Evolutionary conservation across 2,329 filamentous ascomycete species (phyloP), one percentile per base, ranked within the genome.

Genomic region (Clonostachys sp.): DNA sequence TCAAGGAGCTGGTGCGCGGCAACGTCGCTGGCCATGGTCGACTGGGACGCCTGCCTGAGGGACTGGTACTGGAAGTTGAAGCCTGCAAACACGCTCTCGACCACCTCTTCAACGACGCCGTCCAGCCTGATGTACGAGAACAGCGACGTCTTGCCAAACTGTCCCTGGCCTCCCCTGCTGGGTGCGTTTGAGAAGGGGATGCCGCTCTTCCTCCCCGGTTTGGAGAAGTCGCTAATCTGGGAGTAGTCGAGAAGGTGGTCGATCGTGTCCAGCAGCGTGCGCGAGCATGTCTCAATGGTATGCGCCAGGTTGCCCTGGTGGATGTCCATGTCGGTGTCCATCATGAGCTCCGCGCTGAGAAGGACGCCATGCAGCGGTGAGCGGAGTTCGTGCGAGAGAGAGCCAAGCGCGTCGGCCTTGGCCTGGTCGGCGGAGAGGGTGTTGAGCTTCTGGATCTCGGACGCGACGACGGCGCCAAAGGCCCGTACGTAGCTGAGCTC

Each of bases 281-380:
- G 68, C 1, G 72, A 72, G 17, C 74, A 80, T 2, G 67, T 71
- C 45, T 78, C 70, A 40, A 81, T 74, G 1, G 73, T 75, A 30
- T 71, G 65, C 0, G 76, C 57, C 12, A 75, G 65, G n/a, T 73
- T 70, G 4, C 66, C 62, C 51, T 80, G 77, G 6, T 69, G 65
- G 2, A 67, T 65, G 40, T 66, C 68, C 20, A 81, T 63, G 0
- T 61, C 50, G 0, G 75, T 78, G 14, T 81, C 77, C 5, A 72
- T 68, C 1, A 84, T 55, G 5, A 82, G 59, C 52, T 81, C 78
- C 1, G 71, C 68, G 45, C 67, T 78, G 0, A 77, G 73, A 0
- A 84, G 61, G 34, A 84, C 74, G 3, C 81, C 81, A 48, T 85
- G 81, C 1, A 85, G 63, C 0, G 81, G 81, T 3, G 76, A 81